Base-by-base conservation (phyloP, 257 asterid genomes). In the Thymus mandschuricus region DNA sequence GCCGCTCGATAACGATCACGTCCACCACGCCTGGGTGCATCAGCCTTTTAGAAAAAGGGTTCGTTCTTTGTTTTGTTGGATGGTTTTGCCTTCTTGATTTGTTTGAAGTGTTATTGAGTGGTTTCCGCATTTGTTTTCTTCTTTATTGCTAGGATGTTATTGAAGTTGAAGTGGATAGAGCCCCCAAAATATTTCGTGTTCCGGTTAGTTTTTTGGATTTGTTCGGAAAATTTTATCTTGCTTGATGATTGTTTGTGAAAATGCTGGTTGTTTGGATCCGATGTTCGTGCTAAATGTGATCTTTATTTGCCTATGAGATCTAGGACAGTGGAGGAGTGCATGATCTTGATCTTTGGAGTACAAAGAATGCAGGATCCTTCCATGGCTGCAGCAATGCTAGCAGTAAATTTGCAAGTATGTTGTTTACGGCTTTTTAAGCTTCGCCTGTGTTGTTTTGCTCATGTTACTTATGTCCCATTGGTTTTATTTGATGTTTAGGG, bases 311-410 rank as follows among this genome's bases (percentile, higher is more conserved):
- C 81, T 58, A 71, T 83, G 87, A 61, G 82, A 76, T 89, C 79
- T 86, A 95, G 99, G 71, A 74, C 44, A 48, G 70, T 62, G 90
- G 86, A 68, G 86, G 84, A 78, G 81, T 46, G 40, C 70, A 35
- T 64, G 79, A 67, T 76, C 93, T 81, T 44, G 92, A 91, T 87
- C 90, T 95, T 45, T 95, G 99, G 99, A 88, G 84, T 51, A 81
- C 94, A 30, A 88, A 76, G 70, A 81, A 89, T 70, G 89, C 96
- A 0, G 71, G 79, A 63, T 80, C 88, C 75, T 95, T 75, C 82
- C 70, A 69, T 59, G 91, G 98, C 38, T 95, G 99, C 79, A 85
- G 98, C 84, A 87, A 87, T 74, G 80, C 96, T 71, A 88, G 89
- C 83, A 69, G 58, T 60, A 85, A 85, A 71, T 95, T 86, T 79